These are phyloP conservation scores for Macrocybe sp. DNA, from an alignment of 1,284 basidiomycete genomes.

Conservation along the genomic window DNA sequence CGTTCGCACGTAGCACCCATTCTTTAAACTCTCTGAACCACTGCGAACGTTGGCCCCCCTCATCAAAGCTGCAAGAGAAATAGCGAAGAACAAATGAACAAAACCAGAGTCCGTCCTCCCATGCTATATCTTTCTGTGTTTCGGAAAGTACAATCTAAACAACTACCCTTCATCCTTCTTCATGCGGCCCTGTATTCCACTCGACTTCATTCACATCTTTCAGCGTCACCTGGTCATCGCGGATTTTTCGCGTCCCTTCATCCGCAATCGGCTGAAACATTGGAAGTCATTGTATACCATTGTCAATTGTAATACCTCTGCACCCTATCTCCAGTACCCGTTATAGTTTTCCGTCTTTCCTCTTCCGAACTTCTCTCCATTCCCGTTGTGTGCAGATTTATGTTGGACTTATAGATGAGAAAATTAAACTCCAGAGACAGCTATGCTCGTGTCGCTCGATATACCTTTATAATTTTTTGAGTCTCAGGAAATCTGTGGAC, in stretches of 20 bases:
- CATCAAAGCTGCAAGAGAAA: conserved; percentile 91
- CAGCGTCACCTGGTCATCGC: conserved; percentile 1
- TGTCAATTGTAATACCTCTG: conserved; percentile 11
- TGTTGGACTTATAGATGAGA: no score
- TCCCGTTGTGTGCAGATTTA: no score
- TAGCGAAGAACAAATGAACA: conserved; percentile 61
- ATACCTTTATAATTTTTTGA: no score
- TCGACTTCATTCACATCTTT: neutral
- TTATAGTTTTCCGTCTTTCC: conserved; percentile 2
- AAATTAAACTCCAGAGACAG: no score
- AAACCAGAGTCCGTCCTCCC: neutral
- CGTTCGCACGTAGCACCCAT: conserved; percentile 59
- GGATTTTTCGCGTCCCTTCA: conserved; percentile 1
- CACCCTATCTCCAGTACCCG: conserved; percentile 1
- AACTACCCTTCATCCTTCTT: neutral
- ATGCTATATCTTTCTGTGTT: no score
- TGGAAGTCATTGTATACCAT: conserved; percentile 8
- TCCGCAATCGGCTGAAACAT: conserved; percentile 6
- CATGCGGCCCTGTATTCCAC: neutral
- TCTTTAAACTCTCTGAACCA: conserved; percentile 86
- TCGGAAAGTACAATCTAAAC: no score
- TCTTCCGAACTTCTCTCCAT: neutral
- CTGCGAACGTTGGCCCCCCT: conserved; percentile 83
- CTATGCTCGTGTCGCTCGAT: no score
- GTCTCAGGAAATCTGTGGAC: no score